Base-by-base conservation (phyloP, 1,139 yeast species). In the Debaryomyces nepalensis region DNA sequence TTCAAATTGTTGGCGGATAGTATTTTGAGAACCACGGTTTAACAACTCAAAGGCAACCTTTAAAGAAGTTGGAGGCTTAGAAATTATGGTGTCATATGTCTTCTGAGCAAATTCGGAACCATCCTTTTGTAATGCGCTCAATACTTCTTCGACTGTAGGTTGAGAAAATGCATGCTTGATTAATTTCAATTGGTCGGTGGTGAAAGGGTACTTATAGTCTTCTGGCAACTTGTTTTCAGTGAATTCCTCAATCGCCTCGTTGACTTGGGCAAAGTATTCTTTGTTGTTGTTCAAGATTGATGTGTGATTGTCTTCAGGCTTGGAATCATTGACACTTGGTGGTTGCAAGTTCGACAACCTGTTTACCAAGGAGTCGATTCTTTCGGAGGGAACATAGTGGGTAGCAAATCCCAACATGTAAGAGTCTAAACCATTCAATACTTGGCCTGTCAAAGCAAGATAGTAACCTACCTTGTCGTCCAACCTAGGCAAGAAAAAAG, bases 371-470 rank as follows among this genome's bases (percentile, higher is more conserved):
- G 77, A 82, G 1, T 77, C 75, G 34, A 90, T 61, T 51, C 82
- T 79, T 46, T 75, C 80, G 29, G 84, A 73, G 11, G 88, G 83
- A 27, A 93, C 84, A 57, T 81, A 93, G 63, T 93, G 99, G 20
- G 99, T 90, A 32, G 96, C 96, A 49, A 87, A 76, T 11, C 99
- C 99, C 10, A 86, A 77, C 49, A 84, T 65, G 58, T 90, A 83
- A 11, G 86, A 84, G 59, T 93, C 98, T 50, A 77, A 73, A 4
- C 98, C 98, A 46, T 68, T 63, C 52, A 93, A 66, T 22, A 86
- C 73, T 46, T 84, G 84, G 39, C 97, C 96, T 2, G 99, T 91
- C 53, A 93, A 71, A 11, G 96, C 95, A 48, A 89, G 70, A 63
- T 87, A 93, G 60, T 84, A 79, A 35, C 98, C 98, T 47, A 91